These are phyloP conservation scores for Combretum micranthum DNA, from an alignment of 345 rosid species.

Conservation along the genomic window DNA sequence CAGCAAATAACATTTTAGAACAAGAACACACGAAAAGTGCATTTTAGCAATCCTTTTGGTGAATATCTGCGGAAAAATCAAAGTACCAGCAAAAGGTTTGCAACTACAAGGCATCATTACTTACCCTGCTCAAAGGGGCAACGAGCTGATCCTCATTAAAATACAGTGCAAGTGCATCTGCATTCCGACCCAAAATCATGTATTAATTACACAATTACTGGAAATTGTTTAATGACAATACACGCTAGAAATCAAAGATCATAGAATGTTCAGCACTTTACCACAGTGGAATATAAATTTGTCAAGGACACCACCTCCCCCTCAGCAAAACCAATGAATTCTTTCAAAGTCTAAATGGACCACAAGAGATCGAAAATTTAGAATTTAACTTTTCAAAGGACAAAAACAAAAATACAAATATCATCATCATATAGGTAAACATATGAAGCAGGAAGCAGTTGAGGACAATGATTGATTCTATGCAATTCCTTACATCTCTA, in stretches of 20 bases:
- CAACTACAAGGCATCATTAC: conserved; percentile 5
- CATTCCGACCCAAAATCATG: conserved; percentile 64
- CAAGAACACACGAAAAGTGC: too few species aligned
- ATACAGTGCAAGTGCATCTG: conserved; percentile 91
- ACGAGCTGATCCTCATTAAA: conserved; percentile 93
- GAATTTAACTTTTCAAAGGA: background rate
- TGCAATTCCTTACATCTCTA: too few species aligned
- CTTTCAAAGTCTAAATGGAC: conserved; percentile 57
- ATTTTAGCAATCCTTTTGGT: too few species aligned
- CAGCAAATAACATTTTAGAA: too few species aligned
- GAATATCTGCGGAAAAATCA: too few species aligned
- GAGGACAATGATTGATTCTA: too few species aligned
- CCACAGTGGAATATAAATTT: conserved; percentile 80
- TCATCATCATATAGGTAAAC: background rate
- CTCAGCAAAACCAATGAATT: conserved; percentile 68
- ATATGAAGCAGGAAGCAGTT: too few species aligned
- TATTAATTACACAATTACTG: background rate
- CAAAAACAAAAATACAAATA: background rate
- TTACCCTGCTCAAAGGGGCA: conserved; percentile 98
- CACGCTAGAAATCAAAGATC: conserved; percentile 1
- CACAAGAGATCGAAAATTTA: background rate
- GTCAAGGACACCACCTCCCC: conserved; percentile 72
- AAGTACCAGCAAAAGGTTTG: background rate
- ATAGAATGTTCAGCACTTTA: conserved; percentile 24
- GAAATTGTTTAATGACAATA: background rate